Evolutionary conservation across 768 basidiomycete species (phyloP), one percentile per base, ranked within the genome.

Genomic region (Epithele typhae): DNA sequence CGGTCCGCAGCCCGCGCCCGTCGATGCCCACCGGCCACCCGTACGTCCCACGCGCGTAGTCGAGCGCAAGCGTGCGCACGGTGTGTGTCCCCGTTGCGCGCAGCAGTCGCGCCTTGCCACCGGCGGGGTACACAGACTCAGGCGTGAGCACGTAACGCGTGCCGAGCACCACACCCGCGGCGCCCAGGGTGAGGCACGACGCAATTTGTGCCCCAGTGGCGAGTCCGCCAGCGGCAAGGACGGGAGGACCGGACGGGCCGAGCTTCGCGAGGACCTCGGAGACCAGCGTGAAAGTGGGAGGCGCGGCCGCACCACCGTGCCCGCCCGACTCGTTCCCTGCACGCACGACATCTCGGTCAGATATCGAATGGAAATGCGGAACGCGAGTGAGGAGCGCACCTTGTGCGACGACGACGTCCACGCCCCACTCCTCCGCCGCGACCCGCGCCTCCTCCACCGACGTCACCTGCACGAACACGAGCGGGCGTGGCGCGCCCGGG

Each of bases 251-350:
- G 3, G 72, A 60, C 15, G 15, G 8, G 7, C 60, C 59, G 17
- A 79, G 51, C 10, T 63, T 66, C 30, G 71, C 62, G 35, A 80
- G 64, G 54, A 87, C 69, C 44, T 71, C 67, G 5, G 83, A 72
- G 44, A 90, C 58, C 36, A 91, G 68, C 12, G 75, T 77, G 45
- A 81, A 63, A 43, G 86, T 70, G 1, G 88, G 79, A 30, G 77
- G 75, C 6, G 84, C 78, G 33, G 71, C 59, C 18, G 65, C 53
- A 38, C 72, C 65, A 6, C 86, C 87, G 64, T 92, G 90, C 22
- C 90, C 90, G 7, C 90, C 90, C 32, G 86, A 77, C 65, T 92
- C 90, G 46, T 72, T 78, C 4, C 89, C 89, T 91, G 58, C 23
- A 5, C 40, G 51, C 8, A 7, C 8, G 27, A 30, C 8, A 7